A percentile compares a stretch with the other conserved stretches of the same genome.
Evolutionary conservation across 495 filamentous ascomycete genomes (phyloP).

Genomic region (Lophium mytilinum): DNA sequence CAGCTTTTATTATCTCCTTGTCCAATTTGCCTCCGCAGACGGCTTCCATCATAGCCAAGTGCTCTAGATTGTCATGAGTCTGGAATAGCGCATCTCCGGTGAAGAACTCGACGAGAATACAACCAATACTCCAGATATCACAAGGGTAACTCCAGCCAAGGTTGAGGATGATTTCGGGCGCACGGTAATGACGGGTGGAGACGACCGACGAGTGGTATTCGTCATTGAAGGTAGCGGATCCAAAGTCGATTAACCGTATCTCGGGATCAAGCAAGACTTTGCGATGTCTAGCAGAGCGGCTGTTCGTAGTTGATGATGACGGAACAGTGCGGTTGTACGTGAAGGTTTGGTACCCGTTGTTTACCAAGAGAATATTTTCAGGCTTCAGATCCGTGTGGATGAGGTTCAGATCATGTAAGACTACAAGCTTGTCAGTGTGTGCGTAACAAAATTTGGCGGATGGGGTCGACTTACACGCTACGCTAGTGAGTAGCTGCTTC

Average conservation of each 20-base stretch:
- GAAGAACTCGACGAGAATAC: constrained; percentile 97
- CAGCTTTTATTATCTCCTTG: constrained; percentile 61
- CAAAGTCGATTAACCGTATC: constrained; percentile 96
- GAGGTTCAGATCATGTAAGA: constrained; percentile 93
- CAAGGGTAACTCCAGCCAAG: constrained; percentile 97
- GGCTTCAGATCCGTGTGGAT: constrained; percentile 98
- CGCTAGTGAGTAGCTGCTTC: constrained; percentile 91
- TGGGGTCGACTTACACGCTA: constrained; percentile 70
- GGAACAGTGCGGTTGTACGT: constrained; percentile 93
- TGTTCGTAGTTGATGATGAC: constrained; percentile 71
- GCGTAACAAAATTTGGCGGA: constrained; percentile 5
- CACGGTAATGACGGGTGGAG: constrained; percentile 90
- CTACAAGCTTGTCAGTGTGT: constrained; percentile 41
- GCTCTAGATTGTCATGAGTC: constrained; percentile 95
- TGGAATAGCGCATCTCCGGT: constrained; percentile 97
- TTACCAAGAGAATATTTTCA: constrained; percentile 93
- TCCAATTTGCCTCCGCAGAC: constrained; percentile 74
- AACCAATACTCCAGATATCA: constrained; percentile 98
- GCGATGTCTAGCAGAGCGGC: constrained; percentile 73
- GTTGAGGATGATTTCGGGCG: constrained; percentile 94
- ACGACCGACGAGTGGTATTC: constrained; percentile 98
- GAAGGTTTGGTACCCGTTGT: constrained; percentile 86
- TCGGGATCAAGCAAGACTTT: constrained; percentile 89
- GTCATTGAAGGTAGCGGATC: constrained; percentile 94
- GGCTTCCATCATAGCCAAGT: constrained; percentile 98